Base-by-base conservation (phyloP, 805 yeast genomes). In the Ogataea trehaloabstinens region DNA sequence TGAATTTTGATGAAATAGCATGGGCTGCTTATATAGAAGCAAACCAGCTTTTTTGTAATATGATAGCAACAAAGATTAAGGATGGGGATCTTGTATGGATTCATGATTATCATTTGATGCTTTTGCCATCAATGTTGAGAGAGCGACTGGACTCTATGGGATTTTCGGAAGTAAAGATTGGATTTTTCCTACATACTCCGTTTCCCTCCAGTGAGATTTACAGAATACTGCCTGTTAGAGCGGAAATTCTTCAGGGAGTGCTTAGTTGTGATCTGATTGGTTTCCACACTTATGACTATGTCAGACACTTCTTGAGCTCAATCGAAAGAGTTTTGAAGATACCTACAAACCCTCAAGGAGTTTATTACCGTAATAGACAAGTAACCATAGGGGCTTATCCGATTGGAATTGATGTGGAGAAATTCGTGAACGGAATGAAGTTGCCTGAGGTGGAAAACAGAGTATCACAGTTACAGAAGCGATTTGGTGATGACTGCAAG, bases 21-120 rank as follows among this genome's bases (percentile, higher is more conserved):
- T 93, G 99, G 99, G 90, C 90, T 38, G 98, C 98, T 1, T 93
- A 93, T 61, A 85, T 88, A 40, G 93, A 88, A 60, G 98, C 98
- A 5, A 93, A 93, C 59, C 67, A 81, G 41, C 68, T 76, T 44
- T 93, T 93, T 67, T 93, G 96, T 10, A 68, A 76, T 27, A 82
- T 74, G 28, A 80, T 93, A 42, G 79, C 86, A 8, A 64, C 73
- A 16, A 78, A 78, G 51, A 82, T 85, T 28, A 70, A 79, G 21
- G 95, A 88, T 46, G 81, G 85, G 41, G 99, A 93, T 58, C 67
- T 89, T 52, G 83, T 95, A 12, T 93, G 99, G 99, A 91, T 93
- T 28, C 99, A 93, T 62, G 99, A 93, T 64, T 93, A 93, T 64
- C 99, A 93, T 63, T 71, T 93, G 55, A 93, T 93, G 99, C 66